Base-by-base conservation (phyloP, 2,329 filamentous ascomycete genomes). In the Trichoderma endophyticum region DNA sequence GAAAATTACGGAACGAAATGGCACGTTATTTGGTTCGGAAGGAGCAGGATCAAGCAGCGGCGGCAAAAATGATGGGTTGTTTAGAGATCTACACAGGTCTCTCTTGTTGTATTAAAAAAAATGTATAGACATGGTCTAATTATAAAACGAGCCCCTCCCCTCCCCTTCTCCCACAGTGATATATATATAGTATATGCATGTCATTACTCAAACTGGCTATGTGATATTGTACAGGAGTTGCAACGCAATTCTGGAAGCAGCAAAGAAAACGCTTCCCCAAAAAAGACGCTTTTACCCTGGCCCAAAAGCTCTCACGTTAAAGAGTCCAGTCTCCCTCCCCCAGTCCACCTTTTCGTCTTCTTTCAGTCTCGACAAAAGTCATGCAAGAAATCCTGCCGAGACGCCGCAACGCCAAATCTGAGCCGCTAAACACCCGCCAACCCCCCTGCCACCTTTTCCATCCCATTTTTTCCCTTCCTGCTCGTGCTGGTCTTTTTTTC, bases 111-210 rank as follows among this genome's bases (percentile, higher is more conserved):
- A 80, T 76, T 77, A 76, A 70, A 43, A 43, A 67, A 67, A 67
- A 80, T 79, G 77, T 80, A 80, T 80, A 80, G 78, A 78, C 77
- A 74, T 77, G 74, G 74, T 77, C 75, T 78, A 71, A 65, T 54
- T 56, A 26, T 72, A 32, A 32, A 36, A 14, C 4, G 14, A 26
- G 6, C 18, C 14, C 21, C 39, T 11, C 28, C 34, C n/a, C 36
- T 54, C 30, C 34, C n/a, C n/a, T 51, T 36, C 28, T 70, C 18
- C 30, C 24, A 11, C 36, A 54, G 36, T 62, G 43, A 54, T 54
- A 26, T 32, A 39, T 18, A 39, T 39, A 18, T 39, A 39, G 39
- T 43, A 43, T 43, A 60, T 34, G n/a, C 24, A 61, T 43, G 34
- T 70, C 71, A 66, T 64, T 73, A 71, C 61, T 71, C 63, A 54